These are phyloP conservation scores for Trametes hirsuta DNA, from an alignment of 1,284 basidiomycete species.

Conservation along the genomic window DNA sequence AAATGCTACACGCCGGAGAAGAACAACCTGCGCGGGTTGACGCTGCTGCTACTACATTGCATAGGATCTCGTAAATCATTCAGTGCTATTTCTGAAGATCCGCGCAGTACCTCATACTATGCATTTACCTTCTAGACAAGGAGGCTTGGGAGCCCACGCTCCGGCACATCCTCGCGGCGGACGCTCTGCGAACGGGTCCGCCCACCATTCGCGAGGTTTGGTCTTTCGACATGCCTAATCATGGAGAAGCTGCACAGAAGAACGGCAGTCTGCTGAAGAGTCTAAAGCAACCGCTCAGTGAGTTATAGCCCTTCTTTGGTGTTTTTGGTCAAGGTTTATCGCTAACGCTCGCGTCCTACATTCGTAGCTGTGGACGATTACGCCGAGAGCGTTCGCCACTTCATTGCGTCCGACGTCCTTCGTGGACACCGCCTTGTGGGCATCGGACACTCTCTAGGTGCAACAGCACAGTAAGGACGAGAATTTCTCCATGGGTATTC, in stretches of 20 bases:
- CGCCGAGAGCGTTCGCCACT: constrained; percentile 20
- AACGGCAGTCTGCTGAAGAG: constrained; percentile 24
- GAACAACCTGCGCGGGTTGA: neutral
- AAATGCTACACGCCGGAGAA: constrained; percentile 10
- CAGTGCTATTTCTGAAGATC: neutral
- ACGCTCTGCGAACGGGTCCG: neutral
- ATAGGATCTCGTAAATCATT: constrained; percentile 7
- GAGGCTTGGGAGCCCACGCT: constrained; percentile 35
- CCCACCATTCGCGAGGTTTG: constrained; percentile 35
- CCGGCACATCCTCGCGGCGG: constrained; percentile 20
- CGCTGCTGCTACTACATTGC: constrained; percentile 16
- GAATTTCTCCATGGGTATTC: constrained; percentile 16
- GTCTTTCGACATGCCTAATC: constrained; percentile 35
- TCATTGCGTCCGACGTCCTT: constrained; percentile 17
- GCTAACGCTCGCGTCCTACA: neutral
- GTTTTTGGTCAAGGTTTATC: neutral
- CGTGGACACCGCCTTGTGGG: constrained; percentile 25
- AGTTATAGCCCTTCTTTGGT: neutral
- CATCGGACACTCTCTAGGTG: constrained; percentile 33
- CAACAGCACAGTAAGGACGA: constrained; percentile 26
- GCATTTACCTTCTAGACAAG: constrained; percentile 24
- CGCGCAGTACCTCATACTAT: neutral
- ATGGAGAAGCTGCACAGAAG: constrained; percentile 31
- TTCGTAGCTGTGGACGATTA: constrained; percentile 22
- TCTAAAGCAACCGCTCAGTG: constrained; percentile 17